Percentiles rank a stretch among this genome's conserved stretches.
These are phyloP conservation scores for Clitopilus hobsonii DNA, from an alignment of 768 basidiomycete species.

Conservation along the genomic window DNA sequence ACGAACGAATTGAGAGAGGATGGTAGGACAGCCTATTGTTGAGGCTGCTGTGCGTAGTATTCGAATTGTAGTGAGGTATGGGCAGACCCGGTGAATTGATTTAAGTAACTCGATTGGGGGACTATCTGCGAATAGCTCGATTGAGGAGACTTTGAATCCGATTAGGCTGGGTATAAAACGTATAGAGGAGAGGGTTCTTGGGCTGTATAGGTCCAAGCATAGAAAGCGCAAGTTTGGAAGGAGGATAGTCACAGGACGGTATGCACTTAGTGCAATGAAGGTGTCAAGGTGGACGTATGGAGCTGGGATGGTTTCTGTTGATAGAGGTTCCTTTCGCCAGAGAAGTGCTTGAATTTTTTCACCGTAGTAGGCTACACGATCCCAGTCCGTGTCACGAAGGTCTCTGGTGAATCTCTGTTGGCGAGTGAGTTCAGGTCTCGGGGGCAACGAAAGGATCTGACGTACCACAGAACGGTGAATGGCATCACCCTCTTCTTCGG, in stretches of 20 bases:
- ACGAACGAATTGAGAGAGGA: not conserved
- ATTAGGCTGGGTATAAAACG: not conserved
- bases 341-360: not conserved
- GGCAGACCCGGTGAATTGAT: not conserved
- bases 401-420: not conserved
- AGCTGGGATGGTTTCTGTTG: not conserved
- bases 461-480: not conserved
- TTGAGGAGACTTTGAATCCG: not conserved
- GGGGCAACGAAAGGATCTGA: not conserved
- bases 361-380: not conserved
- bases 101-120: not conserved
- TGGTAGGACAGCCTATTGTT: not conserved
- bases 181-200: not conserved
- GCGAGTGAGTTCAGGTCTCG: not conserved
- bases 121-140: not conserved
- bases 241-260: not conserved
- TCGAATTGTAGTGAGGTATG: not conserved
- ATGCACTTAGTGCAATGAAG: not conserved
- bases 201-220: not conserved
- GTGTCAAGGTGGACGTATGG: not conserved
- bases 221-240: not conserved
- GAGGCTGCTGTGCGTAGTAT: not conserved
- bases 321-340: not conserved
- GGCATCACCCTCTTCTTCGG: not conserved
- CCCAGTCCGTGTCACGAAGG: conserved; percentile 2